Conservation (phyloP, 495 filamentous ascomycete genomes). For the Polyplosphaeria fusca region DNA sequence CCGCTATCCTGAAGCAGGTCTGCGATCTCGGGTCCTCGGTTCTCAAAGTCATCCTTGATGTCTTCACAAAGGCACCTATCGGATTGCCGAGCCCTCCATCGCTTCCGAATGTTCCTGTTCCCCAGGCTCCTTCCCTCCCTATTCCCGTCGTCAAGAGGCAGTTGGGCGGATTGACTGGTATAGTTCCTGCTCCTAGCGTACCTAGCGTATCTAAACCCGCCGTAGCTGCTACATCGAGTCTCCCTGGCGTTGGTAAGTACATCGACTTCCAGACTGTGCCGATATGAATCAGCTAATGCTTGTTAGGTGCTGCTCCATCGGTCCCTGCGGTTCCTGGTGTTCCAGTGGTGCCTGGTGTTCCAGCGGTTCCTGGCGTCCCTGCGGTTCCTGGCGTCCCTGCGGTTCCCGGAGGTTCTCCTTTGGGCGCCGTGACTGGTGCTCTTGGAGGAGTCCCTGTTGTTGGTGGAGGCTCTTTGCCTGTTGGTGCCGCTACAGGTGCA, state of each 20-base stretch:
- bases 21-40: no score
- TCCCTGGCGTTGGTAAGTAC: background rate
- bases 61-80: background rate
- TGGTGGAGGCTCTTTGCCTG: background rate
- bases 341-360: background rate
- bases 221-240: background rate
- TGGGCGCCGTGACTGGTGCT: background rate
- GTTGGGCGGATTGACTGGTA: no score
- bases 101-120: background rate
- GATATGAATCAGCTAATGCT: no score
- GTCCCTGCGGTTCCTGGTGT: background rate
- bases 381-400: background rate
- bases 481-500: background rate
- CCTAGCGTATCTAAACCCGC: background rate
- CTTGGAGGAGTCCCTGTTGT: conserved; percentile 1
- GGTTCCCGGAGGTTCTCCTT: background rate
- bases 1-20: no score
- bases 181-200: background rate
- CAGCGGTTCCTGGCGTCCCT: background rate
- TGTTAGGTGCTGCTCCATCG: no score
- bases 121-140: background rate
- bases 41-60: no score
- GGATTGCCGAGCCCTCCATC: background rate
- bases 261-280: no score
- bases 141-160: background rate